Conservation (phyloP, 163 green algal species). For the Coccomyxa subellipsoidea region DNA sequence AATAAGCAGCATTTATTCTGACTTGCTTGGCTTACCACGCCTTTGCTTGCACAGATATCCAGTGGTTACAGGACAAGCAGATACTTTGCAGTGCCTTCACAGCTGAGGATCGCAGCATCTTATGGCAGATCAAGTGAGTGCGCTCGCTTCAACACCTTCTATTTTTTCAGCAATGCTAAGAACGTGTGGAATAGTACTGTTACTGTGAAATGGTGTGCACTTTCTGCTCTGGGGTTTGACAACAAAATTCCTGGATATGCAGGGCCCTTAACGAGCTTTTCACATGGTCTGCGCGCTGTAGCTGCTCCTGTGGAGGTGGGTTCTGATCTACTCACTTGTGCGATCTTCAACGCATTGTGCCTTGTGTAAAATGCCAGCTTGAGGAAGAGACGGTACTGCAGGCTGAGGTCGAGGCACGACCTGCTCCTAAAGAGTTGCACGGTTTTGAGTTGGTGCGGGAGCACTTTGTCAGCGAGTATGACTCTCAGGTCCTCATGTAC, state of each 20-base stretch:
- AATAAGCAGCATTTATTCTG: not conserved
- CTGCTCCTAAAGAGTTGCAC: constrained; percentile 57
- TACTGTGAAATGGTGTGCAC: too few relatives aligned
- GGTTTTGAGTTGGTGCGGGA: constrained; percentile 85
- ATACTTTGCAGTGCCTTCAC: not conserved
- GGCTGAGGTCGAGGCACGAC: not conserved
- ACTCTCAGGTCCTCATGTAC: constrained; percentile 82
- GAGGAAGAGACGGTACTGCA: not conserved
- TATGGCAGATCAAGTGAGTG: not conserved
- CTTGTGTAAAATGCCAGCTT: not conserved
- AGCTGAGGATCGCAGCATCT: not conserved
- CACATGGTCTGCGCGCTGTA: not conserved
- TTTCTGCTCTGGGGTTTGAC: not conserved
- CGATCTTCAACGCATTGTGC: not conserved
- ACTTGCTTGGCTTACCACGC: not conserved
- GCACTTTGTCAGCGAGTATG: constrained; percentile 93
- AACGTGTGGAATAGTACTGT: too few relatives aligned
- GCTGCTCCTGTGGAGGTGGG: not conserved
- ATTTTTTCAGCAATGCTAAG: too few relatives aligned
- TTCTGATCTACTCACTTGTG: not conserved
- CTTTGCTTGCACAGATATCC: not conserved
- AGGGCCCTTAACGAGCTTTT: not conserved
- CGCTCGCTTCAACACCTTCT: too few relatives aligned
- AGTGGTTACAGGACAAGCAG: not conserved
- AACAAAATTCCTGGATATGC: not conserved